phyloP scores from a whole-genome alignment of 2,329 filamentous ascomycete species.

The Bipolaris bicolor region DNA sequence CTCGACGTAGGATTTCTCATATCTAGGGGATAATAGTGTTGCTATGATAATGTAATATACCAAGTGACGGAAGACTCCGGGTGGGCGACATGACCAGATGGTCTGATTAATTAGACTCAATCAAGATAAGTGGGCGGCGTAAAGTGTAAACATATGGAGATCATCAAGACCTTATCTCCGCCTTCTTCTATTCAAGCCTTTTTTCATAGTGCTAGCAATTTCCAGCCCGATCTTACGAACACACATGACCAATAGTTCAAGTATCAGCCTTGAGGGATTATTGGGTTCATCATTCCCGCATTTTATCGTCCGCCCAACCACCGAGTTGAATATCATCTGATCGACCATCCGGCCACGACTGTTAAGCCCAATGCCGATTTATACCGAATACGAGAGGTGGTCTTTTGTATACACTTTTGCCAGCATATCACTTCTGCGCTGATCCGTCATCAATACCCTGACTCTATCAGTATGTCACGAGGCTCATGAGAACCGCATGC shows the following conservation, averaged over 20 bases:
- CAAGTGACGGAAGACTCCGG: background rate
- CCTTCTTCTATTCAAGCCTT: background rate
- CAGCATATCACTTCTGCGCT: background rate
- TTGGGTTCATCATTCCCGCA: background rate
- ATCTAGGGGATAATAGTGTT: background rate
- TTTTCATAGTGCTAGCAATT: background rate
- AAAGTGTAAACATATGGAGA: background rate
- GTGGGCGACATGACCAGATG: background rate
- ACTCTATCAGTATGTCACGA: background rate
- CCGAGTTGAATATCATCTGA: background rate
- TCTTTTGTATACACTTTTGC: background rate
- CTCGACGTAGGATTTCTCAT: background rate
- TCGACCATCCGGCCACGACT: slow-evolving; percentile 1
- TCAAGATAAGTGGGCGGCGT: background rate
- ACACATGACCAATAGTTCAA: background rate
- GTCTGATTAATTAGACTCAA: background rate
- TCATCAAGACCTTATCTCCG: background rate
- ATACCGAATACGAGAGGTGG: slow-evolving; percentile 2
- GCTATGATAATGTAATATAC: background rate
- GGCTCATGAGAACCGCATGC: background rate
- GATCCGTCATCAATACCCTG: background rate
- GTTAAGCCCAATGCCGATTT: background rate
- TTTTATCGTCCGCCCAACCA: background rate
- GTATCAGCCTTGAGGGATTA: background rate
- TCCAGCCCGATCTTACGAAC: background rate